Conservation (phyloP, 2,329 filamentous ascomycete species). For the Spiromastix sp. region DNA sequence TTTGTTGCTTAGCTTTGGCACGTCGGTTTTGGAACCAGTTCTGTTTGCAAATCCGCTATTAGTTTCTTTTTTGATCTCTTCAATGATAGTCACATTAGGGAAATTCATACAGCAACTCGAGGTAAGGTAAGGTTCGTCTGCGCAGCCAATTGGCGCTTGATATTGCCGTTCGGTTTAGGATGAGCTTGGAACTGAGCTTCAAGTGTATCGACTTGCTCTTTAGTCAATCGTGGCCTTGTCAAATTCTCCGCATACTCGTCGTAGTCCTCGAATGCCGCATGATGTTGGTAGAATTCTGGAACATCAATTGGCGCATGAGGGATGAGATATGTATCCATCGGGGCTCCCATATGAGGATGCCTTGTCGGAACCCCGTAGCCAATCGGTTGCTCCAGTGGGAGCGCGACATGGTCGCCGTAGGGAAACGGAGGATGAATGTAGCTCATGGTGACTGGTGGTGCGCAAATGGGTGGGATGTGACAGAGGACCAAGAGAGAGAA, state of each 20-base stretch:
- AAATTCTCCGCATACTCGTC: conserved; percentile 39
- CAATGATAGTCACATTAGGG: neutral
- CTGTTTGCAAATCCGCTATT: conserved; percentile 18
- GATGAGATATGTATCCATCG: conserved; percentile 29
- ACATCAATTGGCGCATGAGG: conserved; percentile 31
- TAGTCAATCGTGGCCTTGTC: conserved; percentile 39
- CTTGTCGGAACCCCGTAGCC: conserved; percentile 25
- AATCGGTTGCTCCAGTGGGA: conserved; percentile 28
- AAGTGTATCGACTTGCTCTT: conserved; percentile 41
- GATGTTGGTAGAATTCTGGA: conserved; percentile 32
- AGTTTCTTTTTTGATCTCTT: neutral
- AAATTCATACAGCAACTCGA: conserved; percentile 37
- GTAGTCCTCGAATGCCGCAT: conserved; percentile 31
- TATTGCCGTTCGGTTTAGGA: conserved; percentile 40
- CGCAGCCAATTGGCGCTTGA: conserved; percentile 39
- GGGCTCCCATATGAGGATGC: conserved; percentile 28
- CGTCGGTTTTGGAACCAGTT: conserved; percentile 45
- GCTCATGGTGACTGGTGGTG: conserved; percentile 21
- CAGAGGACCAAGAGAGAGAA: conserved; percentile 1
- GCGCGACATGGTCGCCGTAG: conserved; percentile 22
- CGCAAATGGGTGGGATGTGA: conserved; percentile 7
- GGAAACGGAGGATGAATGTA: conserved; percentile 29
- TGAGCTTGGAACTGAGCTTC: conserved; percentile 41
- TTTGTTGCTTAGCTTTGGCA: conserved; percentile 43
- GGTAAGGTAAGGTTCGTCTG: conserved; percentile 39